These are phyloP conservation scores for Mycena leptocephala DNA, from an alignment of 768 basidiomycete species.

Conservation along the genomic window DNA sequence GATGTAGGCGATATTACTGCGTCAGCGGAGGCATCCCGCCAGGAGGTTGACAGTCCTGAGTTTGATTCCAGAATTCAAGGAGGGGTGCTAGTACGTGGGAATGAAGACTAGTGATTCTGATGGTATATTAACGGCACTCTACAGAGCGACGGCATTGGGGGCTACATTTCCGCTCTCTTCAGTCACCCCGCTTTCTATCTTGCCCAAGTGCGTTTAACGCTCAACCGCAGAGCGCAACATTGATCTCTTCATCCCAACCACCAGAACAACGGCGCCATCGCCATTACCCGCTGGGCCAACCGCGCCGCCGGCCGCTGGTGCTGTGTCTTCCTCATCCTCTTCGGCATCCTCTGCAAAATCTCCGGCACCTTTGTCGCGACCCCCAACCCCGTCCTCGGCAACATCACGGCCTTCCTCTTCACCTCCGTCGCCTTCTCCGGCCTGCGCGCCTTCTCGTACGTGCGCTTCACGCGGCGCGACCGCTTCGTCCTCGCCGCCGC, in stretches of 20 bases:
- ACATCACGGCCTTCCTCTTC: slow-evolving; percentile 91
- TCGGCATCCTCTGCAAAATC: slow-evolving; percentile 82
- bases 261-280: slow-evolving; percentile 88
- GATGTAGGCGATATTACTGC: slow-evolving; percentile 25
- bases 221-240: neutral
- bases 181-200: slow-evolving; percentile 83
- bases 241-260: neutral
- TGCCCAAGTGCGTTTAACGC: slow-evolving; percentile 64
- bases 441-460: slow-evolving; percentile 73
- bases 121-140: neutral
- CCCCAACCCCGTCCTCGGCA: slow-evolving; percentile 86
- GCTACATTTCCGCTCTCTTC: slow-evolving; percentile 85
- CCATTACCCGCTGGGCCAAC: slow-evolving; percentile 90
- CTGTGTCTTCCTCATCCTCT: slow-evolving; percentile 84
- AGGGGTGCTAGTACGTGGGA: slow-evolving; percentile 73
- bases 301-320: slow-evolving; percentile 87
- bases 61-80: slow-evolving; percentile 91
- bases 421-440: slow-evolving; percentile 71
- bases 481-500: slow-evolving; percentile 82
- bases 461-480: slow-evolving; percentile 73
- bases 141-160: slow-evolving; percentile 84
- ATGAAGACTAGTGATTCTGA: neutral
- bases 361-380: slow-evolving; percentile 90
- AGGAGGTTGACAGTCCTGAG: slow-evolving; percentile 74
- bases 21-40: slow-evolving; percentile 78